Base-by-base conservation (phyloP, 2,329 filamentous ascomycete species). In the Penicillium sp. region DNA sequence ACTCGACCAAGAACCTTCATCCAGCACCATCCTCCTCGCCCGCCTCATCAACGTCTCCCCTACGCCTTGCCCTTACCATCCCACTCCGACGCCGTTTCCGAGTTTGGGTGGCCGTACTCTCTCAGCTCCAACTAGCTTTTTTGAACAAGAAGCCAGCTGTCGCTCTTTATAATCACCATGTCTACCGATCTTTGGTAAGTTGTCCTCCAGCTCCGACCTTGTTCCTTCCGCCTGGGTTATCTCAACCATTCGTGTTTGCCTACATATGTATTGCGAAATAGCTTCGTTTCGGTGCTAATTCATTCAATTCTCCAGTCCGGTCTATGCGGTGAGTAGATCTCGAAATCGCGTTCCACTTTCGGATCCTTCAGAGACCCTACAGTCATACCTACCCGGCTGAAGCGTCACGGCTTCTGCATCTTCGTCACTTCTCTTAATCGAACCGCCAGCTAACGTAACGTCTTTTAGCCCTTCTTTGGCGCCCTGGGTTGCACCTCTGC, bases 401-500 rank as follows among this genome's bases (percentile, higher is more conserved):
- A n/a, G 16, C 33, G 33, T n/a, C 33, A 38, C n/a, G 35, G 35
- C 28, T 49, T 40, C 49, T 26, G 9, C 28, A 50, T 23, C 23
- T 38, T 43, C 20, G 23, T 18, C 23, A 20, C 20, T 21, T 23
- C 23, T 16, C 24, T 23, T 28, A n/a, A 11, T 20, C 7, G 20
- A 49, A 49, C 26, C 7, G 42, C 35, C 46, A 53, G 49, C 55
- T 57, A 47, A 56, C 48, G 49, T 51, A 21, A 52, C 55, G 70
- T 76, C 66, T 60, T 61, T 64, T 72, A 87, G 84, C 87, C 92
- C 79, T 97, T 97, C 82, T 97, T 97, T 73, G 91, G 92, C 81
- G 91, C 91, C 76, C 94, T 97, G 89, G 92, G 92, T 77, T 97
- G 92, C 85, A 94, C 88, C 70, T 89, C 86, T 65, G 91, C 91